Evolutionary conservation across 352 stramenopile species (phyloP), one percentile per base, ranked within the genome.

Genomic region (Globisporangium cederbergense): DNA sequence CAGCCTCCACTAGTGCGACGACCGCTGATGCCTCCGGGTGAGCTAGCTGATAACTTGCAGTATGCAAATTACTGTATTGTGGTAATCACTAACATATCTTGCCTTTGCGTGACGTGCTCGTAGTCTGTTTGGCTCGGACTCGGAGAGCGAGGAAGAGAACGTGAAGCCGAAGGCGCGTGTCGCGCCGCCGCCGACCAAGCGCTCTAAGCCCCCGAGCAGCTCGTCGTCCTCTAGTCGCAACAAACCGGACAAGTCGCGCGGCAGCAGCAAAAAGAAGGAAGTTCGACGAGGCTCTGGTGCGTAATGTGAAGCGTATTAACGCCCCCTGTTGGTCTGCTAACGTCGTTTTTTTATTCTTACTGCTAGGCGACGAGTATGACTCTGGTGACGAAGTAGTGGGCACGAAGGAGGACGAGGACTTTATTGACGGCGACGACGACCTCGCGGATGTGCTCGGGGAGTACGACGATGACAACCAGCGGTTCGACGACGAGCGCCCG

Each of bases 391-490:
- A 96, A 58, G 81, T 72, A 1, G 73, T 78, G n/a, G 73, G 66
- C 46, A 89, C 72, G 11, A 92, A 91, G 57, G 88, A 94, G 0
- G 88, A 96, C 68, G 81, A 96, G 5, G 88, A 90, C 47, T 96
- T 96, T 65, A 96, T 96, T 66, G 88, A 94, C 65, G 45, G 81
- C n/a, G 88, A 96, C 30, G 88, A 96, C 66, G 87, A 96, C 60
- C 75, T 96, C 32, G 87, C 72, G 1, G 85, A 92, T 52, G 87
- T 96, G 20, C 66, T 96, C 50, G 82, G 76, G 38, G 87, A 96
- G 66, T 94, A 96, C 69, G 71, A 81, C 60, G 68, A 93, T 22
- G 87, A 96, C 3, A 66, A 75, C 14, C 87, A 89, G 58, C 74
- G 76, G 45, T 96, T 96, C 66, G 76, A 93, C 52, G 88, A 96